phyloP scores from a whole-genome alignment of 225 moss, liverwort and hornwort species.

The Rhytidiadelphus loreus region DNA sequence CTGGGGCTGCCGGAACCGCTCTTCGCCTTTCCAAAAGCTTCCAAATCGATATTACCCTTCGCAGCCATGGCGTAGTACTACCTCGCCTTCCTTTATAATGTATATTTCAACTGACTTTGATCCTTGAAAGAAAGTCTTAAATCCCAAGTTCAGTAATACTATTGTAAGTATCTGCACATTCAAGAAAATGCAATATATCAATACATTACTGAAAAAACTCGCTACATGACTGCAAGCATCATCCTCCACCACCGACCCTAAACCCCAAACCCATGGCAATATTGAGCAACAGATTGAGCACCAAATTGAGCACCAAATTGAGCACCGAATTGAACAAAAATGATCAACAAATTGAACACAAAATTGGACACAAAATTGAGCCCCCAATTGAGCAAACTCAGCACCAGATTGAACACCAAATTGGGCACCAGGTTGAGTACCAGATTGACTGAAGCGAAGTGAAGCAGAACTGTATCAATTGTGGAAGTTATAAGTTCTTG shows the following conservation, averaged over 20 bases:
- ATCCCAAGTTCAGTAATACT: background rate
- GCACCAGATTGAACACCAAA: background rate
- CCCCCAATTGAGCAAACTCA: too few relatives aligned
- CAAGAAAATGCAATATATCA: background rate
- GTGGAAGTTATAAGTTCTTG: background rate
- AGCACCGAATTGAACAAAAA: too few relatives aligned
- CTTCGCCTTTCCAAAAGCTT: slow-evolving; percentile 86
- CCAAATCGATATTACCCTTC: slow-evolving; percentile 29
- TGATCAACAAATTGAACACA: background rate
- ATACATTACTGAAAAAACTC: background rate
- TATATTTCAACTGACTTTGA: background rate
- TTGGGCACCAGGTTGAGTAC: background rate
- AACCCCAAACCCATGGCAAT: background rate
- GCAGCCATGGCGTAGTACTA: slow-evolving; percentile 6
- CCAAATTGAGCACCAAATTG: too few relatives aligned
- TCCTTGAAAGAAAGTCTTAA: background rate
- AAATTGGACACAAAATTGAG: background rate
- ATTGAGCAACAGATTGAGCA: background rate
- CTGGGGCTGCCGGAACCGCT: slow-evolving; percentile 72
- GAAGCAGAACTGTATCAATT: background rate
- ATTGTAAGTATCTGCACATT: background rate
- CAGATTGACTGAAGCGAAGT: background rate
- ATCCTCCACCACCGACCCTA: background rate
- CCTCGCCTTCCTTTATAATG: background rate
- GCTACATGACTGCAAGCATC: background rate